Percentiles rank a stretch among this genome's conserved stretches.
phyloP scores from a whole-genome alignment of 306 rosid genomes.

The Mimosa bimucronata region DNA sequence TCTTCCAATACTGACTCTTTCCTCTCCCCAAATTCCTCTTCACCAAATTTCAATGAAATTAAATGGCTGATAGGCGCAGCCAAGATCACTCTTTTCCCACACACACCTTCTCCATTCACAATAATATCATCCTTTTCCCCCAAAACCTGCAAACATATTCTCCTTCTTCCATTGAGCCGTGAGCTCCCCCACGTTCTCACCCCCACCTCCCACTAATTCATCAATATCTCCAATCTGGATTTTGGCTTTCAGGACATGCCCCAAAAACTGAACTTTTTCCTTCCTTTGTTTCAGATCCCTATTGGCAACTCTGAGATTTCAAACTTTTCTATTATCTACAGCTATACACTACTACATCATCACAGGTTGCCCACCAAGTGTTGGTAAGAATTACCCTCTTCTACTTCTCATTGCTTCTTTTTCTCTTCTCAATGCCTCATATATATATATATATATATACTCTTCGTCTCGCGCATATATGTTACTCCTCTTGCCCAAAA shows the following conservation, averaged over 20 bases:
- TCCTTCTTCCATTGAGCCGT: constrained; percentile 36
- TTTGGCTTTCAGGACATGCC: constrained; percentile 26
- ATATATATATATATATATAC: neutral
- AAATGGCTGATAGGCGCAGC: neutral
- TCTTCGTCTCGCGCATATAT: neutral
- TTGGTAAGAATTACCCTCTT: constrained; percentile 35
- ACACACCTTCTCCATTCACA: neutral
- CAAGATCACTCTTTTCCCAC: neutral
- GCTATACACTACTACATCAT: constrained; percentile 9
- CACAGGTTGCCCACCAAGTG: constrained; percentile 27
- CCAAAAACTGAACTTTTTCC: constrained; percentile 28
- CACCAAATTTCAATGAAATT: neutral
- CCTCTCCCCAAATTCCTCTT: constrained; percentile 25
- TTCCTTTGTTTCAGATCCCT: constrained; percentile 35
- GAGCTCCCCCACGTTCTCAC: constrained; percentile 34
- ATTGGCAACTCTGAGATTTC: constrained; percentile 19
- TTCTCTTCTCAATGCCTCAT: constrained; percentile 4
- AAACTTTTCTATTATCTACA: constrained; percentile 29
- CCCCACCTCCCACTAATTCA: constrained; percentile 16
- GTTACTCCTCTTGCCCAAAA: neutral
- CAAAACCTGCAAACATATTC: constrained; percentile 33
- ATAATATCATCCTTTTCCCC: neutral
- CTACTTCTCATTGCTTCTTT: constrained; percentile 15
- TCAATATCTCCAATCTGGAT: constrained; percentile 17
- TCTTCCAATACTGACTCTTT: constrained; percentile 30